Evolutionary conservation across 768 basidiomycete species (phyloP), one percentile per base, ranked within the genome.

Genomic region (Mrakia hoshinonis): DNA sequence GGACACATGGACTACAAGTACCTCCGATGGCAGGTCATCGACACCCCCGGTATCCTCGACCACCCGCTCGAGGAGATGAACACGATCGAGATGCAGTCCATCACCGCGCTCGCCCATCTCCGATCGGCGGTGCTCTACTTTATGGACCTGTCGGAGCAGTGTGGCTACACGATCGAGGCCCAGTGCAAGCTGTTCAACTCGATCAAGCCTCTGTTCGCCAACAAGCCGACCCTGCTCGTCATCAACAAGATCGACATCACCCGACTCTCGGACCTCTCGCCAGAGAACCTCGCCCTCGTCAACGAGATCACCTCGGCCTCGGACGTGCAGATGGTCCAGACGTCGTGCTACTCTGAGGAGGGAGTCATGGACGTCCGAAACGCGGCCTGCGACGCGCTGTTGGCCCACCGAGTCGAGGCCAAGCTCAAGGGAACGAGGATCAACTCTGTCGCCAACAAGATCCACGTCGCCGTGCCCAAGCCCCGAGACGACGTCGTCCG

Each of bases 1-100:
- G 96, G 96, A 1, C 96, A 99, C 81, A 84, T 98, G 79, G 96
- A 99, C 81, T 97, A 99, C 84, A 95, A 93, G 78, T 99, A 99
- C 82, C 85, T 99, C 76, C 87, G 96, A 73, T 99, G 96, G 96
- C 96, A 99, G 80, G 95, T 99, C 64, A 97, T 99, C 77, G 96
- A 99, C 83, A 99, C 96, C 49, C 96, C 96, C 1, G 96, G 96
- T 72, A 89, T 99, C 72, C 85, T 99, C 75, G 96, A 99, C 79
- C 96, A 98, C 80, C 94, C 95, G 2, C 84, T 98, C 39, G 95
- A 99, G 81, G 96, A 99, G 65, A 98, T 99, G 96, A 98, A 98
- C 84, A 98, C 94, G 72, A 99, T 99, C 76, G 96, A 99, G 82
- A 99, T 98, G 95, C 96, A 99, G 83, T 94, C 91, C 76, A 96